Base-by-base conservation (phyloP, 768 basidiomycete species). In the Lentinula aciculospora region DNA sequence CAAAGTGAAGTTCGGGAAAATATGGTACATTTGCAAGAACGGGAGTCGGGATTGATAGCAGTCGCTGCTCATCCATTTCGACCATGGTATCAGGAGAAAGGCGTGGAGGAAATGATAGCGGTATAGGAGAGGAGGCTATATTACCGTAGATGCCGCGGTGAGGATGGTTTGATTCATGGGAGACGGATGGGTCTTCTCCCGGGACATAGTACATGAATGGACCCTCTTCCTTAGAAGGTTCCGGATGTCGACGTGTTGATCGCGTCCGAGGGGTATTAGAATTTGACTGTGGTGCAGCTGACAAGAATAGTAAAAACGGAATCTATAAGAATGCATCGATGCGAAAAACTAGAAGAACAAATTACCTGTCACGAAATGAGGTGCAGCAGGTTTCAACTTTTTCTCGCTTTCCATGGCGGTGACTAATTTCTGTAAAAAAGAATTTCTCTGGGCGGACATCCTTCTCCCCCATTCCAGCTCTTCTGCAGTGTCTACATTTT, bases 401-500 rank as follows among this genome's bases (percentile, higher is more conserved):
- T 78, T 83, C 32, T 84, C 82, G 28, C 69, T 69, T 51, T 83
- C 81, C 32, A 74, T 65, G 5, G 79, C 76, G 54, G 81, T 75
- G 21, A 91, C 84, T 34, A 91, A 80, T 59, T 81, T 83, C 59
- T 83, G 81, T 48, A 90, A 76, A 65, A 94, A 93, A 36, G 78
- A 65, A 63, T 86, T 86, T 60, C 93, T 78, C 39, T 84, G 78
- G 36, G 75, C 72, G 31, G 88, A 84, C 92, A 93, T 94, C 64
- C 74, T 73, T 60, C 70, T 76, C 19, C 89, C 94, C 83, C 88
- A 93, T 50, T 85, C 81, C 37, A 89, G 72, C 71, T 96, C 94
- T 55, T 88, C 87, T 9, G 68, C 63, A 0, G 86, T 84, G 67
- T 96, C 93, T 36, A 91, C 74, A 65, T 96, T 94, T 74, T 94